Evolutionary conservation across 208 protist genomes (phyloP), one percentile per base, ranked within the genome.

Genomic region (Balamuthia mandrillaris): DNA sequence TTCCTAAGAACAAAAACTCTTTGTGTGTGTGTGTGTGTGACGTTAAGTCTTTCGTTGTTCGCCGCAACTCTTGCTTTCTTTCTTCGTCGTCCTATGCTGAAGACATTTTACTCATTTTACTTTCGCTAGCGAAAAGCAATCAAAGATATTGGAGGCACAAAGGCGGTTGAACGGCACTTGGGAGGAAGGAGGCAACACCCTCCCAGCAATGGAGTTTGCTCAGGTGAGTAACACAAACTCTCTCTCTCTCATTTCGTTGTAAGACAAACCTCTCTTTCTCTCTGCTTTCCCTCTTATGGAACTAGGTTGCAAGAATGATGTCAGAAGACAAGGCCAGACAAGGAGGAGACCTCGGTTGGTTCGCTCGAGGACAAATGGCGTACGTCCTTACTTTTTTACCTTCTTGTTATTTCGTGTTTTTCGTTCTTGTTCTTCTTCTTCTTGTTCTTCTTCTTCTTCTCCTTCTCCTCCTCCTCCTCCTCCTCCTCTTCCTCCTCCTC

Each of bases 291-390:
- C 14, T 24, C 0, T 47, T 47, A 70, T 0, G 5, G 4, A 70
- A 44, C 0, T 33, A 79, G 70, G 70, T 79, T 3, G 70, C 70
- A 0, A 42, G 70, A 3, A 49, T 60, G 70, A 79, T 79, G 70
- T 79, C 70, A 5, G 70, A 79, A 33, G 70, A 79, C 70, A 79
- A 79, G 70, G 70, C 70, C 12, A 42, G 70, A 14, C 70, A 79
- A n/a, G 70, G 70, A 6, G 70, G 70, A 12, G 70, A 79, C 70
- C 21, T 79, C 3, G 70, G 70, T n/a, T 79, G 70, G 70, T 79
- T 79, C 29, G 47, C 70, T 60, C 70, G 70, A 42, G 70, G 70
- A 16, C 70, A 49, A 18, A 79, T 79, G 70, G 70, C 58, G 70
- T 79, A 79, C 37, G 70, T 58, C 39, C 24, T n/a, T 39, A 0